Base-by-base conservation (phyloP, 2,329 filamentous ascomycete genomes). In the Aspergillus transmontanensis region DNA sequence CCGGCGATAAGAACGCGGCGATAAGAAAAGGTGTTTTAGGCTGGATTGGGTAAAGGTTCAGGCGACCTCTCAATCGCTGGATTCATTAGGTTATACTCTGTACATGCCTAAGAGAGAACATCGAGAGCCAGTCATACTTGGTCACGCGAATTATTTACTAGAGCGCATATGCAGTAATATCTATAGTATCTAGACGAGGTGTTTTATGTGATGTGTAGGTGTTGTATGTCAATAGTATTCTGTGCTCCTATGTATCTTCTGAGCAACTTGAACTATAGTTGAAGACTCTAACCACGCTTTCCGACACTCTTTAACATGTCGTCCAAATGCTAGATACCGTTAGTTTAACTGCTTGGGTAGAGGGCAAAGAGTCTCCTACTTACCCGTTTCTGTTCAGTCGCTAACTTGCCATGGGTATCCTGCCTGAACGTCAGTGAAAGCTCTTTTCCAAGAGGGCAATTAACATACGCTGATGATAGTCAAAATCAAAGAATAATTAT, bases 401-500 rank as follows among this genome's bases (percentile, higher is more conserved):
- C 80, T 67, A 83, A 66, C 67, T 80, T 83, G 50, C 81, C 80
- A 67, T 79, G 75, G 64, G 80, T 80, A 73, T 83, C 80, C 77
- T 80, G 54, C 6, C 28, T n/a, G 21, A 19, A n/a, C 28, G 34
- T 55, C 32, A 55, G 32, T 39, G 36, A 55, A 14, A 28, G 23
- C 19, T 30, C 26, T 14, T 12, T 5, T 1, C 21, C 43, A 7
- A 26, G 36, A 12, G 1, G 43, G 4, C 16, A 41, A 32, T n/a
- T 7, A 32, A 74, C 80, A 54, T 76, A 83, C 90, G 72, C 90
- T 88, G 67, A 99, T 91, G 66, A 99, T 97, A 12, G 95, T 97
- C 71, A 93, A 83, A n/a, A 99, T 87, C 67, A 99, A 83, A 59
- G 92, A 96, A 78, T 96, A 98, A 77, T 99, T 99, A 76, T 98